Base-by-base conservation (phyloP, 2,329 filamentous ascomycete species). In the Juglanconis oblonga region DNA sequence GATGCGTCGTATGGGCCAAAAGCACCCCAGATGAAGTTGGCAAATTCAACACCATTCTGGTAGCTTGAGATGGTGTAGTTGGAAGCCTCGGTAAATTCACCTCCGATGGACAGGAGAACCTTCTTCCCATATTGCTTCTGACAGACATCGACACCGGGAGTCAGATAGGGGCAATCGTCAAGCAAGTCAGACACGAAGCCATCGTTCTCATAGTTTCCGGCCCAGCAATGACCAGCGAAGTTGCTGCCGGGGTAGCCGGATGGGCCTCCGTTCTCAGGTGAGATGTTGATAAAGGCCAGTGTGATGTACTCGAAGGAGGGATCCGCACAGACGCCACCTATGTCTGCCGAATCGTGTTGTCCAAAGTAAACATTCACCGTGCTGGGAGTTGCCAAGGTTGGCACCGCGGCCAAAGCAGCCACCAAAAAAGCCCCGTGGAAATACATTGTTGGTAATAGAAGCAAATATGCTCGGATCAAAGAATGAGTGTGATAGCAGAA, bases 101-200 rank as follows among this genome's bases (percentile, higher is more conserved):
- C 86, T 49, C 87, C 87, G 51, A 89, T 79, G 11, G 86, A 88
- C 32, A 89, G 76, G 47, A 88, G 72, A 55, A 89, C 81, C 63
- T 85, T 88, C 73, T 87, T 88, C 58, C 81, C 80, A 40, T 61
- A 59, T 58, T 81, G 72, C 4, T 70, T 64, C 69, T 88, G 85
- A 71, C 86, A 89, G 33, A 76, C 67, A 49, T 70, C 64, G 57
- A 76, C 70, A 40, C 74, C 74, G 17, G 65, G 65, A 14, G 69
- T 68, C 54, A 77, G 71, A 52, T 61, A 61, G 14, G 67, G 70
- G 63, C 75, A 77, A 17, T 65, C 59, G 40, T 59, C 65, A 1
- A 75, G 69, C 35, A 77, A 71, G 33, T 65, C 61, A 10, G 75
- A 73, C 29, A 64, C 56, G 17, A 61, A 31, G 49, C 61, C 64